Evolutionary conservation across 805 yeast genomes (phyloP), one percentile per base, ranked within the genome.

Genomic region (Yamadazyma endophytica): DNA sequence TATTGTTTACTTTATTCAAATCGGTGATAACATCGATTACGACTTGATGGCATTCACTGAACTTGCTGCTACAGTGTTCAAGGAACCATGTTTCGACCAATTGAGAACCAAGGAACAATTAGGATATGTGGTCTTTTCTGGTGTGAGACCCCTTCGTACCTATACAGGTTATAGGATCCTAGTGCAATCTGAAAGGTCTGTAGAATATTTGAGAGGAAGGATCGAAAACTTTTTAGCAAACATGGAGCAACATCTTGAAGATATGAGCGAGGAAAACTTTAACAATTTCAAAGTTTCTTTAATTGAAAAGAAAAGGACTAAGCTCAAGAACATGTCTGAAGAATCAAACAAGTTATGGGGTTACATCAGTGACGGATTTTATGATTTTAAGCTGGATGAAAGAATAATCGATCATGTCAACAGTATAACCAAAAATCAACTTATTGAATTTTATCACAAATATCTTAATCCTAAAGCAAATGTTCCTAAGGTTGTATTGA

Each of bases 81-180:
- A 74, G 43, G 97, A 90, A 52, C 97, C 96, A 4, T 83, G 90
- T 36, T 92, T 90, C 58, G 81, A 86, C 50, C 83, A 83, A 40
- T 69, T 90, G 36, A 75, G 98, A 57, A 90, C 98, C 5, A 82
- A 86, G 47, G 97, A 90, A 60, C 97, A 92, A 56, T 69, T 90
- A 19, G 98, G 98, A 2, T 90, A 90, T 49, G 88, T 90, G 40
- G 98, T 90, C 0, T 87, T 86, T 51, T 78, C 92, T 26, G 84
- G 94, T 0, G 61, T 73, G 16, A 65, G 82, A 39, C 69, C 70
- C 38, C 74, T 85, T 3, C 73, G 94, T 50, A 80, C 92, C 14
- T 73, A 82, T 5, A 69, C 75, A 51, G 89, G 90, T 9, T 72
- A 78, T 43, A 70, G 92, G 47, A 58, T 92, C 9, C 62, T 89